Evolutionary conservation across 495 filamentous ascomycete species (phyloP), one percentile per base, ranked within the genome.

Genomic region (Lophium mytilinum): DNA sequence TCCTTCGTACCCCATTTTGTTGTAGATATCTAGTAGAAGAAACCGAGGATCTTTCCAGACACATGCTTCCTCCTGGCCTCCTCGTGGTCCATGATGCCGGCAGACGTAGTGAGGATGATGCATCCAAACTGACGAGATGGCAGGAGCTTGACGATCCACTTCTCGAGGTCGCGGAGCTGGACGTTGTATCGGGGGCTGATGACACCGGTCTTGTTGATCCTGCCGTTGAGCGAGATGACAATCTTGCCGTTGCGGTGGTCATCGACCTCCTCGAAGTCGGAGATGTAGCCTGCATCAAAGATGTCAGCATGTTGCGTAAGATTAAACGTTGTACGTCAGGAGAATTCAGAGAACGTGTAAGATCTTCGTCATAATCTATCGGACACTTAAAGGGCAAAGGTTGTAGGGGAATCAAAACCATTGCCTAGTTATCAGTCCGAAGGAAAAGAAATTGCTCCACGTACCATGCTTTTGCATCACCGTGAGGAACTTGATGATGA

Each of bases 361-460:
- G 89, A 90, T 86, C 83, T 81, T 78, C 81, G 84, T 76, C 59
- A 82, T 60, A 73, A 90, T 98, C 73, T 98, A 83, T 89, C 93
- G 92, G 89, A 80, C 78, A 93, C 86, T 96, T 97, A 96, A 96
- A 96, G 85, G 90, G 86, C 92, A 87, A 81, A 82, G 82, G 83
- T 83, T 87, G 89, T 95, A 72, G 82, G 70, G 66, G 69, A 65
- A 70, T 80, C 79, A 84, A 86, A 83, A 90, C 82, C 82, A 80
- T 85, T 82, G 86, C 87, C 91, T 94, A 97, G 93, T 97, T 97
- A 96, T 97, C 89, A 96, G 82, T 85, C 90, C 92, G 93, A 69
- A 74, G 34, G 62, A 53, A 53, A 30, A 65, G 52, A 58, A 37
- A 24, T 37, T 49, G 37, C 9, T 50, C 36, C 30, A 88, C 89